phyloP scores from a whole-genome alignment of 2,329 filamentous ascomycete species.

The Pezicula radicicola region DNA sequence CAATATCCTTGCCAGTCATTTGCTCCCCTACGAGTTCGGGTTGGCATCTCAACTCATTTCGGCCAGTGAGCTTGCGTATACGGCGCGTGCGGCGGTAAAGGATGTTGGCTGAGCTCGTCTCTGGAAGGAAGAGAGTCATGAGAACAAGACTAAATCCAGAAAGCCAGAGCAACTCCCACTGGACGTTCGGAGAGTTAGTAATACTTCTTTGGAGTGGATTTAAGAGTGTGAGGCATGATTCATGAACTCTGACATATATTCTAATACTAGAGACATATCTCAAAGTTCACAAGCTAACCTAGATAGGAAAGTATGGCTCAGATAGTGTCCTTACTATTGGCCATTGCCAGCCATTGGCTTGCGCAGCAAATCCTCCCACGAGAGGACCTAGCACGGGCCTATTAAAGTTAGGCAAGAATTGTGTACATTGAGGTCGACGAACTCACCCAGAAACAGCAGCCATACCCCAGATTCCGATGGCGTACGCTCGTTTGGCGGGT shows the following conservation, averaged over 20 bases:
- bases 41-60: slow-evolving; percentile 47
- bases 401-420: too few species aligned
- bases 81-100: slow-evolving; percentile 35
- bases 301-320: slow-evolving; percentile 42
- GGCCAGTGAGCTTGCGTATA: slow-evolving; percentile 47
- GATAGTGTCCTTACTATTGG: slow-evolving; percentile 47
- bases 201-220: not conserved
- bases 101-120: slow-evolving; percentile 51
- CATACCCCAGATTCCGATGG: slow-evolving; percentile 55
- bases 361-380: slow-evolving; percentile 55
- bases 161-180: slow-evolving; percentile 55
- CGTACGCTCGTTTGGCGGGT: slow-evolving; percentile 53
- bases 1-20: slow-evolving; percentile 41
- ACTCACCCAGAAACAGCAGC: slow-evolving; percentile 33
- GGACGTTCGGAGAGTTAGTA: not conserved
- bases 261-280: not conserved
- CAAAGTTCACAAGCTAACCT: not conserved
- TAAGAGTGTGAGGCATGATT: not conserved
- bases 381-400: slow-evolving; percentile 54
- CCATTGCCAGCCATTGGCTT: slow-evolving; percentile 58
- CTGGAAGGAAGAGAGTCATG: slow-evolving; percentile 59
- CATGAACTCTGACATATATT: slow-evolving; percentile 35
- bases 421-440: slow-evolving; percentile 14
- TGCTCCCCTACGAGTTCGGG: slow-evolving; percentile 57
- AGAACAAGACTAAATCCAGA: slow-evolving; percentile 50